A percentile compares a stretch with the other conserved stretches of the same genome.
Conservation (phyloP, 345 rosid genomes). For the Theobroma cacao region DNA sequence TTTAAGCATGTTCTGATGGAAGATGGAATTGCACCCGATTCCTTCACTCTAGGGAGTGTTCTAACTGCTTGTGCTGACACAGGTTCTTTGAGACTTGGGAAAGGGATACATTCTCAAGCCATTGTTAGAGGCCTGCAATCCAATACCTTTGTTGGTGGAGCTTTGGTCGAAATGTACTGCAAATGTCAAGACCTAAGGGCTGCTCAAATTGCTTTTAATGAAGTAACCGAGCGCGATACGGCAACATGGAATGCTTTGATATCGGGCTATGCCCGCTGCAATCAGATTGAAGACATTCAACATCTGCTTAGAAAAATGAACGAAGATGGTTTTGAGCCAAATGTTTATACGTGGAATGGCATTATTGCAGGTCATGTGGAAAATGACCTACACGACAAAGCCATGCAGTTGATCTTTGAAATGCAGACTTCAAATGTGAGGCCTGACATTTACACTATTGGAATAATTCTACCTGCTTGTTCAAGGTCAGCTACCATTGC, state of each 20-base stretch:
- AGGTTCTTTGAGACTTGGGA: conserved; percentile 38
- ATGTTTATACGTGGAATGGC: conserved; percentile 56
- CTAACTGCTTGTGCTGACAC: conserved; percentile 55
- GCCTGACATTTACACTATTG: conserved; percentile 49
- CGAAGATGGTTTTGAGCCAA: conserved; percentile 52
- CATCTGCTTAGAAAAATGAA: conserved; percentile 37
- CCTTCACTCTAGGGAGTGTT: conserved; percentile 61
- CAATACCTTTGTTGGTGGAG: conserved; percentile 59
- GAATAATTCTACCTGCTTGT: conserved; percentile 50
- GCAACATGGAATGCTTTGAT: conserved; percentile 57
- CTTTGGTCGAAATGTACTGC: conserved; percentile 56
- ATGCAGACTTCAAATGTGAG: conserved; percentile 30
- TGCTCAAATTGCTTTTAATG: conserved; percentile 43
- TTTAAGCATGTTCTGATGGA: conserved; percentile 34
- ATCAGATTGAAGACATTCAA: conserved; percentile 28
- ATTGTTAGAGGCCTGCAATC: conserved; percentile 44
- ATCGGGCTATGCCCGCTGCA: conserved; percentile 54
- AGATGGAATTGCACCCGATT: conserved; percentile 39
- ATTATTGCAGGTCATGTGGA: conserved; percentile 50
- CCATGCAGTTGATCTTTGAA: conserved; percentile 31
- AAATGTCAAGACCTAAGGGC: conserved; percentile 34
- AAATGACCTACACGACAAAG: conserved; percentile 39
- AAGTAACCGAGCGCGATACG: conserved; percentile 33
- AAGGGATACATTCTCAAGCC: conserved; percentile 40
- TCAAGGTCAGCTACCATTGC: conserved; percentile 44